Base-by-base conservation (phyloP, 2,329 filamentous ascomycete species). In the Zymoseptoria brevis region DNA sequence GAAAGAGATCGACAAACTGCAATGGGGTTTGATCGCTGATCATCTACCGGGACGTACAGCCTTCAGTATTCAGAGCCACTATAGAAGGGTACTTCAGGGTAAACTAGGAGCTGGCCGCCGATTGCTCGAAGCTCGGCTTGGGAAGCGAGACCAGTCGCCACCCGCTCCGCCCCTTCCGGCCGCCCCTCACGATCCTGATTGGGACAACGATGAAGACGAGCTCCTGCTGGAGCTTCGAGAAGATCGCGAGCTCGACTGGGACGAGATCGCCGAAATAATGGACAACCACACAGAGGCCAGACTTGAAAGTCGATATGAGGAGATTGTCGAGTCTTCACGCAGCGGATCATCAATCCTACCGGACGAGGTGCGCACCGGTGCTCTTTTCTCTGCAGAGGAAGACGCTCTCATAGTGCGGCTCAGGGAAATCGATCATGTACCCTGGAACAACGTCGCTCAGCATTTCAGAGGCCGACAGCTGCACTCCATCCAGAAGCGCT, bases 1-100 rank as follows among this genome's bases (percentile, higher is more conserved):
- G 5, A 76, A 74, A 45, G 75, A 77, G 54, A 71, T 73, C 0
- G 72, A 75, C 53, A 64, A 64, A 22, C 60, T 69, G 9, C 61
- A 61, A 4, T 78, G 75, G 75, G 54, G 62, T 3, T 60, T 70
- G 1, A 72, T 78, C 2, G 69, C 67, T 0, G 35, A 60, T n/a
- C 60, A 72, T 9, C 68, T 75, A 35, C 69, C 72, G 0, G 52
- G 61, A 3, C 68, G 75, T 3, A 65, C 62, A n/a, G 61, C 57
- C 41, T 56, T 60, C n/a, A 57, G 62, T 5, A 49, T 69, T 8
- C 64, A 69, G 52, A 64, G 61, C 35, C 64, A 62, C 8, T 67
- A 69, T 55, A 60, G 58, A 8, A 55, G 58, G 8, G 58, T 55
- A 19, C 29, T 64, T 9, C 19, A 57, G 51, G 45, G 54, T 16